Conservation (phyloP, 495 filamentous ascomycete species). For the Penicilliopsis zonata region DNA sequence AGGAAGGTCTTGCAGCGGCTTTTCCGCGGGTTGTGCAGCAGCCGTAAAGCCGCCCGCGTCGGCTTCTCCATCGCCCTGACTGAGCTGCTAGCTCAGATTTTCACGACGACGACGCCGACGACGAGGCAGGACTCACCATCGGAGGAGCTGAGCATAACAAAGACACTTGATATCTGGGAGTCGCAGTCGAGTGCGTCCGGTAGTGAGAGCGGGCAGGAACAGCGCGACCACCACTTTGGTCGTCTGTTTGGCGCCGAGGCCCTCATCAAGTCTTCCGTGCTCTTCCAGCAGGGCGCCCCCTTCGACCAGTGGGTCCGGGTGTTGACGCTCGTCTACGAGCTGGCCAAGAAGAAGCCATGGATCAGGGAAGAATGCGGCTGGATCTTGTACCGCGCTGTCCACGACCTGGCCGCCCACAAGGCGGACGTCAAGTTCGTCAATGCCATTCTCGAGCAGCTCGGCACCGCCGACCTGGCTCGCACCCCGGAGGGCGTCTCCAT, state of each 20-base stretch:
- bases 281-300: constrained; percentile 41
- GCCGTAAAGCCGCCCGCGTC: constrained; percentile 74
- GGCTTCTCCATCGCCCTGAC: constrained; percentile 89
- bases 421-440: constrained; percentile 37
- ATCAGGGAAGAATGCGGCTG: constrained; percentile 77
- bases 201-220: constrained; percentile 61
- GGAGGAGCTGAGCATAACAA: constrained; percentile 28
- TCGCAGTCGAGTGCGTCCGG: constrained; percentile 53
- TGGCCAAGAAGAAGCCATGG: constrained; percentile 66
- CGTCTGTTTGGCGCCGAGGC: constrained; percentile 78
- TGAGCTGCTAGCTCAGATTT: constrained; percentile 58
- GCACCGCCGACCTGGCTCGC: constrained; percentile 50
- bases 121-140: too few species aligned
- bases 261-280: constrained; percentile 64
- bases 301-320: constrained; percentile 48
- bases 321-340: constrained; percentile 36
- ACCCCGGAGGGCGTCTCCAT: constrained; percentile 82
- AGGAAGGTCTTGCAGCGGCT: constrained; percentile 45
- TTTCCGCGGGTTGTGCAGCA: constrained; percentile 80
- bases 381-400: constrained; percentile 42
- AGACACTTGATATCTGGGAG: constrained; percentile 52
- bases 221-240: constrained; percentile 74
- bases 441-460: constrained; percentile 47
- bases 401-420: constrained; percentile 26
- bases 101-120: constrained; percentile 14